phyloP scores from a whole-genome alignment of 164 flowering plant species.

The Sextonia rubra region DNA sequence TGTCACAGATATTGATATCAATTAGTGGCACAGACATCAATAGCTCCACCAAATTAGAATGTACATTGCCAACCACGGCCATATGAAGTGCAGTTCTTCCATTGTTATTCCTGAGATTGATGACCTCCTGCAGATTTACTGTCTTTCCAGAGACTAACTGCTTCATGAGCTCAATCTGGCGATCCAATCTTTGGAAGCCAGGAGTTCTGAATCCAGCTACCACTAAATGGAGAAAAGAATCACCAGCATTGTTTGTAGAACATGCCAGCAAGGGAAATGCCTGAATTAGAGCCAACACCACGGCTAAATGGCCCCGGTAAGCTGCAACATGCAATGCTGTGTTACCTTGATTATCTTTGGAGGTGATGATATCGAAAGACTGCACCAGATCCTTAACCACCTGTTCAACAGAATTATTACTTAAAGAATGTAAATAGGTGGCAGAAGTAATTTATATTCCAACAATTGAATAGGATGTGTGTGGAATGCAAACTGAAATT shows the following conservation, averaged over 20 bases:
- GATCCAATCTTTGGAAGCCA: conserved; percentile 71
- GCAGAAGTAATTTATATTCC: not conserved
- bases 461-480: not conserved
- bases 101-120: conserved; percentile 61
- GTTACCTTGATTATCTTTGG: conserved; percentile 71
- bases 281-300: conserved; percentile 44
- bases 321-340: conserved; percentile 79
- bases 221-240: conserved; percentile 84
- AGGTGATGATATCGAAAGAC: conserved; percentile 45
- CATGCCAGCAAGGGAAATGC: conserved; percentile 41
- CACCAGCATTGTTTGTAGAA: conserved; percentile 55
- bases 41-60: conserved; percentile 62
- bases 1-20: conserved; percentile 54
- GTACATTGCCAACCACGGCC: conserved; percentile 68
- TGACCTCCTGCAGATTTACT: conserved; percentile 41
- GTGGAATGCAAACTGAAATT: not conserved
- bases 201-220: conserved; percentile 77
- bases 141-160: conserved; percentile 41
- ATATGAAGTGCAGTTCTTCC: conserved; percentile 88
- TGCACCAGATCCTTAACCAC: conserved; percentile 58
- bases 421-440: not conserved
- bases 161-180: conserved; percentile 69
- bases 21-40: conserved; percentile 60
- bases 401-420: conserved; percentile 30
- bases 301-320: conserved; percentile 62